These are phyloP conservation scores for Hypholoma sublateritium DNA, from an alignment of 768 basidiomycete species.

Conservation along the genomic window DNA sequence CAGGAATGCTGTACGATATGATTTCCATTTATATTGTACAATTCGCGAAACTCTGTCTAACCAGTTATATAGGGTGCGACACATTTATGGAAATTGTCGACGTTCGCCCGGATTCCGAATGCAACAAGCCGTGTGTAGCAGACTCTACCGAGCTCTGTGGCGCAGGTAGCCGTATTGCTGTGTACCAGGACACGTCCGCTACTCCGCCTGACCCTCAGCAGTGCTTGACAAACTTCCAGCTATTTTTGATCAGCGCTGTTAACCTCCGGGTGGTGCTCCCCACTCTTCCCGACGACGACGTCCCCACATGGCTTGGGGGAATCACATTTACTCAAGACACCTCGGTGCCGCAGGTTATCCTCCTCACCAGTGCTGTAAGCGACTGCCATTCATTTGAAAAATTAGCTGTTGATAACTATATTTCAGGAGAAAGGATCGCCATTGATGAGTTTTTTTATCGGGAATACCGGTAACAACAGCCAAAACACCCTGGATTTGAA, in stretches of 20 bases:
- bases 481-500: too few species aligned
- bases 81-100: conserved; percentile 12
- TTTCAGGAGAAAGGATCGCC: too few species aligned
- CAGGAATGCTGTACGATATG: conserved; percentile 17
- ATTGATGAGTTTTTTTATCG: too few species aligned
- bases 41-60: not conserved
- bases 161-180: conserved; percentile 15
- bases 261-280: not conserved
- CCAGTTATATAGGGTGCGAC: conserved; percentile 14
- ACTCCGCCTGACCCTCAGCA: conserved; percentile 1
- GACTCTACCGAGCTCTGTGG: conserved; percentile 16
- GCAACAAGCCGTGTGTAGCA: conserved; percentile 11
- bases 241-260: not conserved
- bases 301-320: not conserved
- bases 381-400: too few species aligned
- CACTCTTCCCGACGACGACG: not conserved
- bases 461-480: too few species aligned
- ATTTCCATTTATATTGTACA: not conserved
- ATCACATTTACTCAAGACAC: not conserved
- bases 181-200: conserved; percentile 14
- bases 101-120: conserved; percentile 10
- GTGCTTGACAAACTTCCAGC: conserved; percentile 4
- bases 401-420: too few species aligned
- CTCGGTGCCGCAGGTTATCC: not conserved
- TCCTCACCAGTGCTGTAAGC: too few species aligned